Conservation (phyloP, 345 rosid species). For the Salix exigua region DNA sequence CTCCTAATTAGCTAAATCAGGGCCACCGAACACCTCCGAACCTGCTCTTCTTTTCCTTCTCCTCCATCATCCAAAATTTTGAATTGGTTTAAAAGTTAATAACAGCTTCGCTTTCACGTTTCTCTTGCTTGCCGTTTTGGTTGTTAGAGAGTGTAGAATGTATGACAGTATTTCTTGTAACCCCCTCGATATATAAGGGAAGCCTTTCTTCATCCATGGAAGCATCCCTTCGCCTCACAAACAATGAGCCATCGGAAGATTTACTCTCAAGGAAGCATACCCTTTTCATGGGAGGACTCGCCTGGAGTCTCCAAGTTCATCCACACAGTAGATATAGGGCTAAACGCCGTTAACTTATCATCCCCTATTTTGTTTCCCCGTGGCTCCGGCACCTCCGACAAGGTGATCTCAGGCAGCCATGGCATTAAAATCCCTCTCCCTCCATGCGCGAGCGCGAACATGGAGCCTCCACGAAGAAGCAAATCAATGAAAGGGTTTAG, state of each 20-base stretch:
- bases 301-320: conserved; percentile 55
- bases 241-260: conserved; percentile 38
- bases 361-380: not conserved
- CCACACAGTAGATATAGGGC: conserved; percentile 16
- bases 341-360: conserved; percentile 6
- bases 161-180: conserved; percentile 21
- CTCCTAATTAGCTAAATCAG: not conserved
- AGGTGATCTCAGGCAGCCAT: not conserved
- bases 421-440: conserved; percentile 36
- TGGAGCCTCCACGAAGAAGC: conserved; percentile 23
- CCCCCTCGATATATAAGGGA: not conserved
- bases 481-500: conserved; percentile 36
- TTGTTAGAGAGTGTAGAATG: conserved; percentile 29
- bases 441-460: conserved; percentile 22
- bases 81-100: conserved; percentile 14
- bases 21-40: not conserved
- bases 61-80: conserved; percentile 24
- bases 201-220: not conserved
- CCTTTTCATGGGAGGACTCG: conserved; percentile 67
- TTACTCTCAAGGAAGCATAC: conserved; percentile 56
- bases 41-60: conserved; percentile 6
- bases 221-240: too few species aligned
- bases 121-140: conserved; percentile 31
- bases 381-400: not conserved
- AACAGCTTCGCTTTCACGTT: conserved; percentile 31